phyloP scores from a whole-genome alignment of 352 stramenopile species.

The Hyaloperonospora arabidopsidis region DNA sequence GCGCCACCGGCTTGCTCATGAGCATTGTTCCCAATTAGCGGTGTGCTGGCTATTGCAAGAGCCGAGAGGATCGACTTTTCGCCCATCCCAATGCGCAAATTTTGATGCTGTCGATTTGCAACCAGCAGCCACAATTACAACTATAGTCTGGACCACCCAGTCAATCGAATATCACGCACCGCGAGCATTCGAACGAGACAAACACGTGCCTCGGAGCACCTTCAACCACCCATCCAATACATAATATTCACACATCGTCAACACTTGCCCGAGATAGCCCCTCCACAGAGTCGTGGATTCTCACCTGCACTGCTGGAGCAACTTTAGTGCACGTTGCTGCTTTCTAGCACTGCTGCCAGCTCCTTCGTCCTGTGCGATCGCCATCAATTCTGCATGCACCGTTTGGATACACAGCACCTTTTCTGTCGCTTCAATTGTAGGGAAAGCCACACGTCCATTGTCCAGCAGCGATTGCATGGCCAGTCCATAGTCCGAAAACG shows the following conservation, averaged over 20 bases:
- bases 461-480: conserved; percentile 43
- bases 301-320: conserved; percentile 50
- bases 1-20: neutral
- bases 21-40: neutral
- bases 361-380: conserved; percentile 51
- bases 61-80: conserved; percentile 73
- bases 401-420: conserved; percentile 32
- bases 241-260: no score
- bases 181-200: conserved; percentile 68
- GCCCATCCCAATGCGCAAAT: conserved; percentile 70
- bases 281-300: no score
- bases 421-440: conserved; percentile 2
- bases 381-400: conserved; percentile 49
- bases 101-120: conserved; percentile 52
- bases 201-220: conserved; percentile 47
- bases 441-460: conserved; percentile 23
- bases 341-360: conserved; percentile 49
- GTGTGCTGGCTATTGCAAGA: conserved; percentile 39
- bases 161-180: conserved; percentile 26
- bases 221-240: conserved; percentile 9
- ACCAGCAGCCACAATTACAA: conserved; percentile 7
- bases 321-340: conserved; percentile 44
- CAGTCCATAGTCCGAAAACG: conserved; percentile 46
- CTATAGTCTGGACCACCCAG: neutral
- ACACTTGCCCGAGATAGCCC: no score